Base-by-base conservation (phyloP, 2,329 filamentous ascomycete genomes). In the Pseudogymnoascus sp. region DNA sequence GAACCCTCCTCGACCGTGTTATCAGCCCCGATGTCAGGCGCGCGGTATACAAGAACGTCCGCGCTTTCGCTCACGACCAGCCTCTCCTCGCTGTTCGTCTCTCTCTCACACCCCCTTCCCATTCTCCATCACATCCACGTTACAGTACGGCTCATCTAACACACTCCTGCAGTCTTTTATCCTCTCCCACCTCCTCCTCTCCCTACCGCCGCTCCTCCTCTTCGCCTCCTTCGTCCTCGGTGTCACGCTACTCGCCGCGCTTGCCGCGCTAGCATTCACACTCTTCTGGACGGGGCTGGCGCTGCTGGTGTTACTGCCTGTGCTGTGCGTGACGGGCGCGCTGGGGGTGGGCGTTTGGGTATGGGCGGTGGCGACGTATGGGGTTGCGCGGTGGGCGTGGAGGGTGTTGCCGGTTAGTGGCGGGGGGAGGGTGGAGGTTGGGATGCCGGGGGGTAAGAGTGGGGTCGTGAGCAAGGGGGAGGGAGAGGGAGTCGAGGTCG, bases 261-360 rank as follows among this genome's bases (percentile, higher is more conserved):
- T 86, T 43, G 80, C 81, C 31, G 87, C 86, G 11, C 70, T 90
- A 40, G 70, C 86, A 63, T 90, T 90, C 77, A 82, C 84, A 1
- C 79, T 89, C 59, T 86, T 89, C 77, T 88, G 85, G 79, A 81
- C 86, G 61, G 84, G 86, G 60, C 73, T 90, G 50, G 88, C 87
- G 2, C 77, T 89, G 10, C 72, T 90, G 59, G 72, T 93, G 41
- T 80, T 95, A 14, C 76, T 90, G 0, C 89, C 89, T 1, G 82
- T 85, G 0, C 76, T 93, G 38, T 83, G 90, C 73, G 73, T 90
- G 66, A 87, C 88, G 2, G 84, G 82, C 11, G 81, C 81, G 59
- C 73, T 86, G 22, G 89, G 84, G 4, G 76, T 86, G 0, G 81
- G 87, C 65, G 75, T 88, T 65, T 93, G 89, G 84, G 75, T 83